Evolutionary conservation across 805 yeast genomes (phyloP), one percentile per base, ranked within the genome.

Genomic region (Candida nitratophila): DNA sequence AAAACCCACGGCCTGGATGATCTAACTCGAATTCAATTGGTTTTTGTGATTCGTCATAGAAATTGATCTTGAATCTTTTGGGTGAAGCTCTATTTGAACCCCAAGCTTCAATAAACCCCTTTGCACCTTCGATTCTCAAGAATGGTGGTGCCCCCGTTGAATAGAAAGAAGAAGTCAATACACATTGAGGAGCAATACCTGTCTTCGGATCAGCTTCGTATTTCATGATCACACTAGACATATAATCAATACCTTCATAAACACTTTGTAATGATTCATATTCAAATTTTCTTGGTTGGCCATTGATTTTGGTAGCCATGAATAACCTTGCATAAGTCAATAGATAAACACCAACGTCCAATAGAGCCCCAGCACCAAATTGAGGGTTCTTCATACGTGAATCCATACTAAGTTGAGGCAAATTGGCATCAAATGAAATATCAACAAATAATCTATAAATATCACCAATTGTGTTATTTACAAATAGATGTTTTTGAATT

Each of bases 281-380:
- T 17, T 43, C 24, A 37, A 54, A 57, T 21, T 39, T 43, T 29
- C 60, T 50, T 40, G 58, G 60, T 14, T 60, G 52, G 32, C 55
- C 52, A 21, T 71, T 69, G 31, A 60, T 12, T 24, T 61, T 50
- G 30, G 59, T 52, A 49, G 69, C 70, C 45, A 71, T 50, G 22
- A 71, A 60, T 10, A 70, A 44, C 43, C 78, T 55, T 16, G 67
- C 60, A 51, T 70, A 77, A 3, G 77, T 75, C 41, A 76, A 48
- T 4, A 75, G 60, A 48, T 78, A 78, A 40, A 77, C 67, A 2
- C 83, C 81, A 44, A 77, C 63, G 54, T 78, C 83, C 50, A 77
- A 66, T 39, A 77, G 53, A 1, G 79, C 73, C 20, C 84, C 83
- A 14, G 78, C 84, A 4, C 77, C 83, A 39, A 74, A 64, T 16